These are phyloP conservation scores for Carex myosuroides DNA, from an alignment of 176 grass and related monocot species.

Conservation along the genomic window DNA sequence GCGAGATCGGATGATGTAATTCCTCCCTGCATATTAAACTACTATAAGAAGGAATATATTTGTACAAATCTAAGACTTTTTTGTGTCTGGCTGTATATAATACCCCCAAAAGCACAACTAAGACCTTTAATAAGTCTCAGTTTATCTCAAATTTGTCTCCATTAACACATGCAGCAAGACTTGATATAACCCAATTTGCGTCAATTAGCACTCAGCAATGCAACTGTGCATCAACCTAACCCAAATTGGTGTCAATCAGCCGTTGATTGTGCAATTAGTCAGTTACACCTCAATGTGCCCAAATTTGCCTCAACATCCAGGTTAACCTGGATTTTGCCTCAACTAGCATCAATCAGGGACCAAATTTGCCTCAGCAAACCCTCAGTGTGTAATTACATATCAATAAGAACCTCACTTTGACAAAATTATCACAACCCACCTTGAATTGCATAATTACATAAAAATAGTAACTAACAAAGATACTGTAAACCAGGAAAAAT, in stretches of 20 bases:
- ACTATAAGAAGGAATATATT: neutral
- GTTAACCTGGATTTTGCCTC: neutral
- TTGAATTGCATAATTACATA: neutral
- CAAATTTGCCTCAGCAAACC: neutral
- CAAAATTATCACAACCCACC: neutral
- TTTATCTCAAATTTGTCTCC: neutral
- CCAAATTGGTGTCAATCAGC: neutral
- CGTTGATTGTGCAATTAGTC: neutral
- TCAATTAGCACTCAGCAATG: neutral
- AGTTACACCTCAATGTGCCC: neutral
- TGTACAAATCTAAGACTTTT: neutral
- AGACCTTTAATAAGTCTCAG: neutral
- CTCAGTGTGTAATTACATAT: neutral
- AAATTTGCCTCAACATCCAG: neutral
- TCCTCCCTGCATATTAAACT: slow-evolving; percentile 54
- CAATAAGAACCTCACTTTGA: neutral
- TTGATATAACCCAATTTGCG: neutral
- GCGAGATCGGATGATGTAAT: slow-evolving; percentile 97
- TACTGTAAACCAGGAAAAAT: neutral
- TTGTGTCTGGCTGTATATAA: neutral
- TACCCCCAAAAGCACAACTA: neutral
- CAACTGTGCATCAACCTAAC: neutral
- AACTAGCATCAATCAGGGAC: neutral
- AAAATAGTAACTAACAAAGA: neutral
- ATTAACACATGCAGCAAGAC: neutral